Evolutionary conservation across 169 alveolate species (phyloP).

Genomic region (Pseudocohnilembus persalinus): DNA sequence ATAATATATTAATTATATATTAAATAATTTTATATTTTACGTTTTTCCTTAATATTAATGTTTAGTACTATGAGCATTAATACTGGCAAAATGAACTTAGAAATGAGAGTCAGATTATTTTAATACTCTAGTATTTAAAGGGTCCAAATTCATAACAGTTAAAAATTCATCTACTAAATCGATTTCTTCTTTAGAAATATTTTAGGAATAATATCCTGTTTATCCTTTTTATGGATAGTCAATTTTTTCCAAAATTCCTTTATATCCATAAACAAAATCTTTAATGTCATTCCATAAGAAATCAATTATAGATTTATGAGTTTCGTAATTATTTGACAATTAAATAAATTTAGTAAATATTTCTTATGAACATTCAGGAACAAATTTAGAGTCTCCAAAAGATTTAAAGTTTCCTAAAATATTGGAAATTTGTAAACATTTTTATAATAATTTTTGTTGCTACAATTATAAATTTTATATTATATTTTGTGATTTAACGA

Average conservation of each 20-base stretch:
- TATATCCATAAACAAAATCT: constrained; percentile 47
- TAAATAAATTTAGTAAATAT: constrained; percentile 57
- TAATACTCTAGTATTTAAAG: constrained; percentile 53
- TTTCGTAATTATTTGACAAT: constrained; percentile 25
- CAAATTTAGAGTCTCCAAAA: constrained; percentile 77
- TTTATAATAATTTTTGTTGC: too few relatives aligned
- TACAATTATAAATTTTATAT: too few relatives aligned
- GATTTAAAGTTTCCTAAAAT: constrained; percentile 54
- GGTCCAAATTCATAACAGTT: constrained; percentile 33
- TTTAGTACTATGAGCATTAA: constrained; percentile 40
- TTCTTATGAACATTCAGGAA: constrained; percentile 63
- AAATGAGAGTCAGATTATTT: constrained; percentile 29
- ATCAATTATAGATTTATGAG: constrained; percentile 28
- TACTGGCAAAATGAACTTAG: constrained; percentile 30
- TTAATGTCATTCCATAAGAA: constrained; percentile 42
- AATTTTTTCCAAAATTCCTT: constrained; percentile 18
- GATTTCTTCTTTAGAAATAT: constrained; percentile 60
- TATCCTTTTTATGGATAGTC: constrained; percentile 60
- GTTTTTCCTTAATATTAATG: constrained; percentile 33
- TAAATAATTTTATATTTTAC: too few relatives aligned
- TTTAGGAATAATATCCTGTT: constrained; percentile 58
- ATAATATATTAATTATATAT: too few relatives aligned
- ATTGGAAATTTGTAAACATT: too few relatives aligned
- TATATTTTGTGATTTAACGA: not conserved
- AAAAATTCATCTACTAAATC: constrained; percentile 56